Conservation (phyloP, 345 rosid genomes). For the Citrus australasica region DNA sequence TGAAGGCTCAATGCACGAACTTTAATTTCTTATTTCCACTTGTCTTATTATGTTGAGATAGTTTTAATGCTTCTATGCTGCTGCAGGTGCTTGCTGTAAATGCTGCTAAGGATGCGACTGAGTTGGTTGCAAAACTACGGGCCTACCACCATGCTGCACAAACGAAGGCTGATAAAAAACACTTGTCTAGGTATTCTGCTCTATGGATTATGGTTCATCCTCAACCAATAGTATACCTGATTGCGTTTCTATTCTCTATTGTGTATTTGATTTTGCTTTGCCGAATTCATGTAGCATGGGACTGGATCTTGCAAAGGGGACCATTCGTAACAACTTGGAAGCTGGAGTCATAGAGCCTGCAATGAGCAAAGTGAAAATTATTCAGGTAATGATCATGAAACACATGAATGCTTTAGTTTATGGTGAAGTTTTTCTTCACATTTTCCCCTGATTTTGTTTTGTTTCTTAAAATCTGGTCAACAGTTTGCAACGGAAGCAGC, state of each 20-base stretch:
- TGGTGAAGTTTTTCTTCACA: background rate
- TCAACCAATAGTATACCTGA: background rate
- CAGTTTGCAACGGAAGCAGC: slow-evolving; percentile 81
- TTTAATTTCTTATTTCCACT: background rate
- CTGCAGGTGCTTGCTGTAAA: slow-evolving; percentile 90
- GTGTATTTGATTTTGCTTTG: background rate
- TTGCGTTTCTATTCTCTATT: background rate
- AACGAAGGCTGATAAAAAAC: slow-evolving; percentile 92
- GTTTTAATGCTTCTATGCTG: background rate
- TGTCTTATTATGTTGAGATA: background rate
- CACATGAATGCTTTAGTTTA: background rate
- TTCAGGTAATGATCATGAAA: slow-evolving; percentile 55
- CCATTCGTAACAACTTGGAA: slow-evolving; percentile 84
- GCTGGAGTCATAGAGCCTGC: slow-evolving; percentile 99
- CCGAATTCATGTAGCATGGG: slow-evolving; percentile 72
- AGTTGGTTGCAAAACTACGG: slow-evolving; percentile 87
- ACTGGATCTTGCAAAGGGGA: slow-evolving; percentile 78
- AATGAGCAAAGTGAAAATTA: slow-evolving; percentile 99
- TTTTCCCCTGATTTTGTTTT: background rate
- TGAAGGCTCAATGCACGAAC: background rate
- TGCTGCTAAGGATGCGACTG: slow-evolving; percentile 96
- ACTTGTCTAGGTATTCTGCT: slow-evolving; percentile 64
- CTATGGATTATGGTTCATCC: background rate
- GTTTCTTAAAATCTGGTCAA: background rate
- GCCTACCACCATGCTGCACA: slow-evolving; percentile 97